Evolutionary conservation across 192 early-diverging fungal species (phyloP), one percentile per base, ranked within the genome.

Genomic region (Gonapodya sp.): DNA sequence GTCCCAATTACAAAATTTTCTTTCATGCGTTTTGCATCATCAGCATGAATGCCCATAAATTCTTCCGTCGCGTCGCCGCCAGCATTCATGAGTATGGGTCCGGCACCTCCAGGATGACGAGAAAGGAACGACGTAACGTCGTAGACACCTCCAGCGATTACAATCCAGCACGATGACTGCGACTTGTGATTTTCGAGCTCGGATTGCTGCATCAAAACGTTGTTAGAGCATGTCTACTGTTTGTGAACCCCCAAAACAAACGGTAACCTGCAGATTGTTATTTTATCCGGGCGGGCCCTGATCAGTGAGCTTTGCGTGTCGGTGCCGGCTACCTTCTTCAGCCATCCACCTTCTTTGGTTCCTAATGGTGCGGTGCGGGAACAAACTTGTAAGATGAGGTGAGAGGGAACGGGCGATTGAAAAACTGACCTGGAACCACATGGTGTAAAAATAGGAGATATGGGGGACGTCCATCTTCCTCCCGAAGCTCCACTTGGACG

Each of bases 51-150:
- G 73, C 79, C 64, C 1, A 83, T 73, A 72, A 87, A 87, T 35
- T 87, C 85, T 14, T 84, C 80, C 14, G 87, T 85, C 1, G 77
- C 82, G 73, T 87, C 87, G 31, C 80, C 64, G 36, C 87, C 87
- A 33, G 82, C 87, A 0, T 73, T 75, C n/a, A 83, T 80, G 1
- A 87, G 31, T 77, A 87, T 84, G 0, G 79, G 79, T 64, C 84
- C 82, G 14, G 35, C 31, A 35, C 89, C 89, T 32, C 89, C 89
- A 1, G 89, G 89, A 77, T 90, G 89, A 8, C 81, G 73, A 31
- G 79, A 75, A 36, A 88, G 73, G 79, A 90, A 90, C 24, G 81
- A 37, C 36, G 89, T 87, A 18, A 88, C 36, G 83, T 90, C 85
- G 83, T 89, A 90, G 30, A 90, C 86, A 36, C 81, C 82, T 1